Conservation (phyloP, 768 basidiomycete genomes). For the Leccinum boreale region DNA sequence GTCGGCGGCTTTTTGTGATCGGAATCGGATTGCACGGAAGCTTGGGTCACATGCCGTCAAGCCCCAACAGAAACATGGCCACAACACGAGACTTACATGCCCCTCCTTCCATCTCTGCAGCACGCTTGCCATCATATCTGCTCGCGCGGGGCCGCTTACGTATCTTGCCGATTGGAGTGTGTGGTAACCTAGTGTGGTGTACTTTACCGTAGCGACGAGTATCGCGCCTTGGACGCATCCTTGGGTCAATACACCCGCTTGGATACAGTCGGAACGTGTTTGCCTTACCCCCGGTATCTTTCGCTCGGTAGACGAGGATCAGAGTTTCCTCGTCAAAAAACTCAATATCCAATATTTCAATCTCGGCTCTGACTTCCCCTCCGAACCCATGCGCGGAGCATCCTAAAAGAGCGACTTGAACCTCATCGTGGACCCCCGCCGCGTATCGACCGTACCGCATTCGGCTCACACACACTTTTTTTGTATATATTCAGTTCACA, state of each 20-base stretch:
- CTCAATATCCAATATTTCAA: constrained; percentile 62
- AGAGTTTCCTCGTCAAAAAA: constrained; percentile 78
- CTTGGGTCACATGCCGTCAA: constrained; percentile 40
- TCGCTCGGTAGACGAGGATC: constrained; percentile 59
- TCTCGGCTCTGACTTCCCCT: constrained; percentile 28
- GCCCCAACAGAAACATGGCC: constrained; percentile 30
- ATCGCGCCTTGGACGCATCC: constrained; percentile 42
- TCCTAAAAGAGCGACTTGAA: constrained; percentile 50
- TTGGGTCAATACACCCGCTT: constrained; percentile 30
- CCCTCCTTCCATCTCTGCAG: constrained; percentile 56
- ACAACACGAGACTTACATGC: constrained; percentile 51
- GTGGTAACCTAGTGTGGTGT: constrained; percentile 60
- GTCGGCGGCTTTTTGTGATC: constrained; percentile 55
- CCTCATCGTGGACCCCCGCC: constrained; percentile 36
- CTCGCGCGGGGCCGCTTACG: constrained; percentile 55
- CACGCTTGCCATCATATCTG: constrained; percentile 61
- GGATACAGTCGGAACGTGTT: constrained; percentile 16
- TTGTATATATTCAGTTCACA: constrained; percentile 33
- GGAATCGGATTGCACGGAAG: constrained; percentile 44
- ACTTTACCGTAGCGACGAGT: constrained; percentile 61
- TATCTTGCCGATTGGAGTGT: constrained; percentile 43
- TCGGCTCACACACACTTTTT: constrained; percentile 56
- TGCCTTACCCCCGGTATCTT: constrained; percentile 46
- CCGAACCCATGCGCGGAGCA: constrained; percentile 38
- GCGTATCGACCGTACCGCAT: constrained; percentile 46